A percentile compares a stretch with the other conserved stretches of the same genome.
These are phyloP conservation scores for Oxytropis ochrocephala DNA, from an alignment of 306 rosid genomes.

Conservation along the genomic window DNA sequence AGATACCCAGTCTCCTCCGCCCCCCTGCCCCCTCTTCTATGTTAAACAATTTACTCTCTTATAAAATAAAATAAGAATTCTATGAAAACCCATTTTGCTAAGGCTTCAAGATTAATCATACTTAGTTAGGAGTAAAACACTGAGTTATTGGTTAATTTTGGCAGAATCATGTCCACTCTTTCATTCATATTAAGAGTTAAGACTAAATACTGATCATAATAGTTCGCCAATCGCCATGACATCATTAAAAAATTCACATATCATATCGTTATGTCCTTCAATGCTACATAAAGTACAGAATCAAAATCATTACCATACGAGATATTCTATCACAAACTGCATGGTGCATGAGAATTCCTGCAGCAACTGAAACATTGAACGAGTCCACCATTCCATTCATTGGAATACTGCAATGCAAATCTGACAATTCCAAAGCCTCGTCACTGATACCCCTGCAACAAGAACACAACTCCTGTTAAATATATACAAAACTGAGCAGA, in stretches of 20 bases:
- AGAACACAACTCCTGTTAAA: slow-evolving; percentile 5
- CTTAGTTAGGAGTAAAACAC: not conserved
- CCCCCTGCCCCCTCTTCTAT: not conserved
- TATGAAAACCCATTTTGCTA: not conserved
- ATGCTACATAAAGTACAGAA: not conserved
- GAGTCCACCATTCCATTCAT: slow-evolving; percentile 98
- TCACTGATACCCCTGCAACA: slow-evolving; percentile 73
- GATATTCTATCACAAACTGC: slow-evolving; percentile 78
- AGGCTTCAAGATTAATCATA: not conserved
- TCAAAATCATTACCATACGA: slow-evolving; percentile 53
- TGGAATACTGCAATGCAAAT: slow-evolving; percentile 77
- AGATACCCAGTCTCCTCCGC: not conserved
- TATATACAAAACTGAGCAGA: not conserved
- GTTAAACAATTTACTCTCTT: not conserved
- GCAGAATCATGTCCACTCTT: not conserved
- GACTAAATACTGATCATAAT: not conserved
- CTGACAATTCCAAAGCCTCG: slow-evolving; percentile 82
- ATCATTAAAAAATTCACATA: not conserved
- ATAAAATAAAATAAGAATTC: not conserved
- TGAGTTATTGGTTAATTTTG: not conserved
- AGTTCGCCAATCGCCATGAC: not conserved
- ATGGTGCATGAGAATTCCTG: slow-evolving; percentile 94
- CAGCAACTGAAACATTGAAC: slow-evolving; percentile 93
- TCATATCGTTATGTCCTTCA: not conserved
- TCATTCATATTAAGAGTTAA: not conserved